Percentiles rank a stretch among this genome's conserved stretches.
Evolutionary conservation across 441 rosid genomes (phyloP).

Genomic region (Gossypium davidsonii): DNA sequence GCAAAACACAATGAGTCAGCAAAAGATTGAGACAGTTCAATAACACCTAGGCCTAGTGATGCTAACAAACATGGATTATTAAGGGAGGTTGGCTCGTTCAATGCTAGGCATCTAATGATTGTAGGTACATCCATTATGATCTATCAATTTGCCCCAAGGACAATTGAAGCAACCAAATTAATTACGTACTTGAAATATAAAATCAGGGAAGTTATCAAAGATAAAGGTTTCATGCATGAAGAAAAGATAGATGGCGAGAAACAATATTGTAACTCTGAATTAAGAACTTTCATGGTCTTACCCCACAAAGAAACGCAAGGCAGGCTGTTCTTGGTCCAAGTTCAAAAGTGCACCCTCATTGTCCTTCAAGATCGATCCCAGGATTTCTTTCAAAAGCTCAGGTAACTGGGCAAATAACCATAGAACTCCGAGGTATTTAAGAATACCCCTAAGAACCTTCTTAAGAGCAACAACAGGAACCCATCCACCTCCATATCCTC

Average conservation of each 20-base stretch:
- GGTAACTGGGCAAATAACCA: slow-evolving; percentile 90
- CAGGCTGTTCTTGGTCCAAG: slow-evolving; percentile 98
- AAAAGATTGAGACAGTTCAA: neutral
- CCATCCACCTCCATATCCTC: slow-evolving; percentile 99
- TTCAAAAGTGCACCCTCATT: slow-evolving; percentile 93
- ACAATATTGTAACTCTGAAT: slow-evolving; percentile 9
- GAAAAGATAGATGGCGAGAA: neutral
- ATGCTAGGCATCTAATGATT: neutral
- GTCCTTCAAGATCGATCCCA: slow-evolving; percentile 94
- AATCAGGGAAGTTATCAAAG: neutral
- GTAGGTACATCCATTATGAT: neutral
- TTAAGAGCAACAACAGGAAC: slow-evolving; percentile 99
- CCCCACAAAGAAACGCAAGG: slow-evolving; percentile 98
- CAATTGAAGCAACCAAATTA: slow-evolving; percentile 1
- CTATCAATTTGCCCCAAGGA: neutral
- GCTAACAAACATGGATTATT: neutral
- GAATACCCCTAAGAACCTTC: slow-evolving; percentile 91
- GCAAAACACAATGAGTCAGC: neutral
- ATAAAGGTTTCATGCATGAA: neutral
- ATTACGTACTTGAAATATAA: neutral
- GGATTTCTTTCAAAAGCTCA: slow-evolving; percentile 77
- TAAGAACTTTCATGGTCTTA: slow-evolving; percentile 33
- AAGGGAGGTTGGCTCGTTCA: neutral
- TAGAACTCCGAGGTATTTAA: slow-evolving; percentile 84
- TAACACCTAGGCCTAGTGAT: neutral